Percentiles rank a stretch among this genome's conserved stretches.
Evolutionary conservation across 1,284 basidiomycete species (phyloP).

Genomic region (Papiliotrema laurentii): DNA sequence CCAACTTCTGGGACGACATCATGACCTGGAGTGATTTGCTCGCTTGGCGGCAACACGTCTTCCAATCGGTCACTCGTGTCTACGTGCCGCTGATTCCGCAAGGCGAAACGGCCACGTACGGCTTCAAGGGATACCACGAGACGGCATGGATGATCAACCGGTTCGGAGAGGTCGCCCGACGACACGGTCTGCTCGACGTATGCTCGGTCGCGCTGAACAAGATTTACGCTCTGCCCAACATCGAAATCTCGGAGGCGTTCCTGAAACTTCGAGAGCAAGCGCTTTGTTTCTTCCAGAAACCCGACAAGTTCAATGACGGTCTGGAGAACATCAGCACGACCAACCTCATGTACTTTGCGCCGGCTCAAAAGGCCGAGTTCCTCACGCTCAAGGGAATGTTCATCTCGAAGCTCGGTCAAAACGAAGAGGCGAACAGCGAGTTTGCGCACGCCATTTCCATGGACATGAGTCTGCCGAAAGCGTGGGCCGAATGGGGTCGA

Average conservation of each 20-base stretch:
- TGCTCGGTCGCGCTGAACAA: conserved; percentile 93
- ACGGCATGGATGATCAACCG: conserved; percentile 99
- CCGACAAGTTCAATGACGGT: conserved; percentile 87
- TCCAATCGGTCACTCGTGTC: conserved; percentile 91
- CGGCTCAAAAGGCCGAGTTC: conserved; percentile 94
- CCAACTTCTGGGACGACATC: conserved; percentile 96
- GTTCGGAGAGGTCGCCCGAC: conserved; percentile 98
- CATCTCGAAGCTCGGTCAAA: conserved; percentile 78
- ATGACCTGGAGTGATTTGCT: conserved; percentile 98
- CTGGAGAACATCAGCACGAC: conserved; percentile 99
- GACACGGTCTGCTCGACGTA: conserved; percentile 93
- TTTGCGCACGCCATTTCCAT: conserved; percentile 95
- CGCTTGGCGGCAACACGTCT: conserved; percentile 90
- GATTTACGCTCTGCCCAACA: conserved; percentile 98
- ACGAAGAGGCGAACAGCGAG: conserved; percentile 86
- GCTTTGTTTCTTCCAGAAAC: conserved; percentile 96
- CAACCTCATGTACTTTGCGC: conserved; percentile 97
- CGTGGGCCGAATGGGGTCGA: conserved; percentile 98
- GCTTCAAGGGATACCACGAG: conserved; percentile 98
- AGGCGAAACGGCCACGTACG: conserved; percentile 63
- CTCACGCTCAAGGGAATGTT: conserved; percentile 99
- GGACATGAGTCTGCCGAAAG: conserved; percentile 91
- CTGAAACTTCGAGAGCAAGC: conserved; percentile 98
- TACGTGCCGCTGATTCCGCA: conserved; percentile 83
- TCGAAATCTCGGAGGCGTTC: conserved; percentile 99